Evolutionary conservation across 805 yeast genomes (phyloP).

Genomic region (Yamadazyma olivae): DNA sequence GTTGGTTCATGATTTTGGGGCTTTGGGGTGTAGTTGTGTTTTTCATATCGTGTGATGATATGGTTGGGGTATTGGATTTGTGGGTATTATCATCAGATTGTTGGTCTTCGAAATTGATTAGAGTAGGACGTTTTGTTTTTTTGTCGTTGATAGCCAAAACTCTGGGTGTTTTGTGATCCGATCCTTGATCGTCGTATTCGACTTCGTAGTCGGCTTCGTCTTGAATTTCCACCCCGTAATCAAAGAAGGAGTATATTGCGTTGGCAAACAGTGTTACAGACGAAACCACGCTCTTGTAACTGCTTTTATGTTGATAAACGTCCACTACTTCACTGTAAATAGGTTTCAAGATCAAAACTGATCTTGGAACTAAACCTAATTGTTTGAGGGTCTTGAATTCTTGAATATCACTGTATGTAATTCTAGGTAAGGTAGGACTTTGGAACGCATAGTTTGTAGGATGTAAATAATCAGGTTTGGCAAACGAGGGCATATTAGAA

Average conservation of each 20-base stretch:
- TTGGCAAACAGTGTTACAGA: constrained; percentile 15
- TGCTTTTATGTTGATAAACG: constrained; percentile 9
- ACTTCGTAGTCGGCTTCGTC: constrained; percentile 5
- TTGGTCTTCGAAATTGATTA: constrained; percentile 10
- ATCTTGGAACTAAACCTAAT: constrained; percentile 65
- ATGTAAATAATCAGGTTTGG: constrained; percentile 55
- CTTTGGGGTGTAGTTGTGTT: too few species aligned
- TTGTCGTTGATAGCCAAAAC: constrained; percentile 8
- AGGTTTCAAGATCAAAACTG: constrained; percentile 74
- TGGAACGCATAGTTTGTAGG: constrained; percentile 43
- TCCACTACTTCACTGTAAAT: constrained; percentile 25
- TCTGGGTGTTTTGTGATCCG: constrained; percentile 7
- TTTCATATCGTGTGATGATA: background rate
- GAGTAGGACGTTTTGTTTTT: constrained; percentile 6
- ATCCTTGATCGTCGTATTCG: background rate
- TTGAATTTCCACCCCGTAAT: constrained; percentile 32
- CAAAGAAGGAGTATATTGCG: constrained; percentile 40
- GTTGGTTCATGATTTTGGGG: constrained; percentile 6
- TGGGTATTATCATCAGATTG: too few species aligned
- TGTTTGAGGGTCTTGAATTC: constrained; percentile 43
- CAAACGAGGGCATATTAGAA: constrained; percentile 49
- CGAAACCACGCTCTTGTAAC: constrained; percentile 8
- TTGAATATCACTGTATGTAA: constrained; percentile 52
- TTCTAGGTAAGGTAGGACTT: constrained; percentile 44
- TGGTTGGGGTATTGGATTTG: background rate